Conservation (phyloP, 495 filamentous ascomycete genomes). For the Aeminium ludgeri region DNA sequence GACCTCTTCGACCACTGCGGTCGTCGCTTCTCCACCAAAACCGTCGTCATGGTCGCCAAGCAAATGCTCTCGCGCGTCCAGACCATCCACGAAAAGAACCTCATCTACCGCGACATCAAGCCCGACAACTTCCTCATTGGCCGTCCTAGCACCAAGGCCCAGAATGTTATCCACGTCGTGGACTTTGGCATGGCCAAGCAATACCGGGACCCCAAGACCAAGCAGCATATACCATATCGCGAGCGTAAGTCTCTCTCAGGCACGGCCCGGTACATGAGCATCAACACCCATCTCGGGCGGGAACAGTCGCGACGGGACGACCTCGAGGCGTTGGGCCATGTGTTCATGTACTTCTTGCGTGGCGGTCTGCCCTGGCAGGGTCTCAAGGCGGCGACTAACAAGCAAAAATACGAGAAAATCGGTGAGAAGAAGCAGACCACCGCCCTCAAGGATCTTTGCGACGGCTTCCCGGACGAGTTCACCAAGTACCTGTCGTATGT, state of each 20-base stretch:
- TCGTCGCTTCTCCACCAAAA: conserved; percentile 88
- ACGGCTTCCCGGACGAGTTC: conserved; percentile 93
- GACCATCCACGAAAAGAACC: conserved; percentile 99
- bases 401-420: conserved; percentile 99
- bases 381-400: conserved; percentile 96
- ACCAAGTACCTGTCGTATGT: conserved; percentile 95
- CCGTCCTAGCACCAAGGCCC: conserved; percentile 74
- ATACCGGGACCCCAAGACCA: conserved; percentile 96
- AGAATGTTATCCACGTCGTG: conserved; percentile 97
- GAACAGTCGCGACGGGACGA: conserved; percentile 96
- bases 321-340: conserved; percentile 87
- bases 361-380: conserved; percentile 97
- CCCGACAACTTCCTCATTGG: conserved; percentile 99
- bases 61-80: conserved; percentile 98
- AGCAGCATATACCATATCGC: conserved; percentile 97
- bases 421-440: conserved; percentile 99
- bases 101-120: conserved; percentile 99
- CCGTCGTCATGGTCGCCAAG: conserved; percentile 98
- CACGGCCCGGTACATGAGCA: conserved; percentile 97
- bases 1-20: conserved; percentile 98
- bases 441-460: conserved; percentile 88
- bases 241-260: conserved; percentile 96
- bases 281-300: conserved; percentile 94
- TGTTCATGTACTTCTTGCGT: conserved; percentile 98
- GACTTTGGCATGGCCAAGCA: conserved; percentile 99